Base-by-base conservation (phyloP, 2,329 filamentous ascomycete genomes). In the Xylaria sp. region DNA sequence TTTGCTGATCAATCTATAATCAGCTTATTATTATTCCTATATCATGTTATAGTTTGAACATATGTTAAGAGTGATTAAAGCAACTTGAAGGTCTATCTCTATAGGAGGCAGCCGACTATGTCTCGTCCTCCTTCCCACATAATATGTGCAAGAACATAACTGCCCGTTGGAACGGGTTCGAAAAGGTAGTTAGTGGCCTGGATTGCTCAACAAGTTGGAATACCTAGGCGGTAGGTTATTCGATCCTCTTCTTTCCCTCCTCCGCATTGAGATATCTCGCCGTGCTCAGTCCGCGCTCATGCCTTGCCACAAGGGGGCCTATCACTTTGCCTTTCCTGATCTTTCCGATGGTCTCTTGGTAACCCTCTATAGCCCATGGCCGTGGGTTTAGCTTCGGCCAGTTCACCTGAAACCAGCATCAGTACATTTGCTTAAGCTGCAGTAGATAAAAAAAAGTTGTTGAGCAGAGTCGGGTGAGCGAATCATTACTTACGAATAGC, bases 221-320 rank as follows among this genome's bases (percentile, higher is more conserved):
- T 34, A 48, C 57, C 23, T 20, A 32, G 37, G 39, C 9, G 13
- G 51, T 34, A 50, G 20, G 12, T 68, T 69, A 94, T 80, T 99
- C 96, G 78, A 97, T 97, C 80, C 96, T 93, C 88, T 98, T 99
- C 88, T 99, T 99, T 63, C 96, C 96, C 82, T 99, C 96, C 81
- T 99, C 96, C 64, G 97, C 89, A 75, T 92, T 96, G 39, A 93
- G 87, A 75, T 97, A 91, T 70, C 93, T 87, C 52, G 92, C 91
- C 73, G 92, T 93, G 82, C 94, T 97, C 71, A 93, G 88, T 2
- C 94, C 94, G 18, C 94, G 87, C 81, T 97, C 93, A 78, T 97
- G 94, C 57, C 85, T 84, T 34, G 87, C 85, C 25, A 97, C 87
- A 70, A 97, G 88, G 15, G 88, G 83, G 2, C 96, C 96, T 57